These are phyloP conservation scores for Paraurostyla sp. DNA, from an alignment of 73 alveolate species.

Conservation along the genomic window DNA sequence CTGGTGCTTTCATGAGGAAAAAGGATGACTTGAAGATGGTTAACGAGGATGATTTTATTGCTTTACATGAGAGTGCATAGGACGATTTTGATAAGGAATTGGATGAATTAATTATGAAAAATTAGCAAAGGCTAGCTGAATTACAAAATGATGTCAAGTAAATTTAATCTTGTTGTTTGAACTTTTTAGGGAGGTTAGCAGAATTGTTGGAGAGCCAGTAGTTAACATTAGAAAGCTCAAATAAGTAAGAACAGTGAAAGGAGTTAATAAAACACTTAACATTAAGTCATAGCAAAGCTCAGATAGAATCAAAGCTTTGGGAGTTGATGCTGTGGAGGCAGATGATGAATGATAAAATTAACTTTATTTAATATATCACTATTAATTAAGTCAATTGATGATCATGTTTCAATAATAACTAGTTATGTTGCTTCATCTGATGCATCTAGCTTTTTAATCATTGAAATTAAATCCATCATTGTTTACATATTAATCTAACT, in stretches of 20 bases:
- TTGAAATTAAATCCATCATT: too few species aligned
- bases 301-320: constrained; percentile 20
- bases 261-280: background rate
- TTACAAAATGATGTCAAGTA: constrained; percentile 58
- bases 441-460: too few species aligned
- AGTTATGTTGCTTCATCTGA: too few species aligned
- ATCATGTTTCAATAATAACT: too few species aligned
- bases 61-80: constrained; percentile 1
- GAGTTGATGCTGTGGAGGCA: background rate
- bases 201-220: constrained; percentile 51
- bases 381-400: too few species aligned
- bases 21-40: constrained; percentile 39
- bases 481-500: too few species aligned
- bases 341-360: background rate
- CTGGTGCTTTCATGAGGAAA: constrained; percentile 49
- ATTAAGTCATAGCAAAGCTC: background rate
- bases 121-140: constrained; percentile 57
- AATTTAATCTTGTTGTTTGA: background rate
- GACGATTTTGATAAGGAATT: constrained; percentile 53
- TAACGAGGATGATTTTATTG: constrained; percentile 25
- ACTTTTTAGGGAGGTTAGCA: constrained; percentile 34
- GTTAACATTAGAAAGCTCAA: constrained; percentile 58
- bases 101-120: constrained; percentile 54
- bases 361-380: background rate
- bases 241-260: background rate